Evolutionary conservation across 78 protist species (phyloP).

Genomic region (Protostelium mycophagum): DNA sequence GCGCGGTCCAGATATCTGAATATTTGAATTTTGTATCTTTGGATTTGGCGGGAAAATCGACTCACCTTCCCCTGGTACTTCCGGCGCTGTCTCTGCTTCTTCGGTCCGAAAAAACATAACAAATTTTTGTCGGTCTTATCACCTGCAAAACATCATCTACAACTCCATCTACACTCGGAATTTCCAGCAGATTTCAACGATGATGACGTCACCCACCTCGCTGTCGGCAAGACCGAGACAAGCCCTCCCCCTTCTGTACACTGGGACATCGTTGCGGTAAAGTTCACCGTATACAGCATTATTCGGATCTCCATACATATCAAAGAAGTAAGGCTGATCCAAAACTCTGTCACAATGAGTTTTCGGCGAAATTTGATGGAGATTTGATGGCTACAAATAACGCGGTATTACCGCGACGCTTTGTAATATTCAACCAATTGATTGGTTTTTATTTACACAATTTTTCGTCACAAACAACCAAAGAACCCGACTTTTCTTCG

Average conservation of each 20-base stretch:
- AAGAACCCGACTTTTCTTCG: no score
- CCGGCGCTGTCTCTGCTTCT: background rate
- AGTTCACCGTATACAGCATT: background rate
- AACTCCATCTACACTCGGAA: no score
- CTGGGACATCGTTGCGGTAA: background rate
- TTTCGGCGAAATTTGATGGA: no score
- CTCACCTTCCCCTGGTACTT: background rate
- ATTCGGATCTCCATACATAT: background rate
- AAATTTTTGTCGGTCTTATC: background rate
- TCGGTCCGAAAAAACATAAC: background rate
- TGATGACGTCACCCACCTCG: no score
- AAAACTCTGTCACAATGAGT: background rate
- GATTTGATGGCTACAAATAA: no score
- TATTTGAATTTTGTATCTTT: no score
- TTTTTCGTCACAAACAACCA: no score
- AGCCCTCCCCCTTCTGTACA: background rate
- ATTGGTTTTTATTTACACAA: no score
- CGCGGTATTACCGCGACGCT: no score
- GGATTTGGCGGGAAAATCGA: no score
- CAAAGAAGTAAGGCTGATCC: background rate
- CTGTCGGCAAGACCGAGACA: background rate
- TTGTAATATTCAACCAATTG: background rate
- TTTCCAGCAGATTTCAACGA: no score
- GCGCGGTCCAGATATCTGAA: background rate
- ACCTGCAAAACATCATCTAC: background rate